These are phyloP conservation scores for Lactarius trivialis DNA, from an alignment of 768 basidiomycete genomes.

Conservation along the genomic window DNA sequence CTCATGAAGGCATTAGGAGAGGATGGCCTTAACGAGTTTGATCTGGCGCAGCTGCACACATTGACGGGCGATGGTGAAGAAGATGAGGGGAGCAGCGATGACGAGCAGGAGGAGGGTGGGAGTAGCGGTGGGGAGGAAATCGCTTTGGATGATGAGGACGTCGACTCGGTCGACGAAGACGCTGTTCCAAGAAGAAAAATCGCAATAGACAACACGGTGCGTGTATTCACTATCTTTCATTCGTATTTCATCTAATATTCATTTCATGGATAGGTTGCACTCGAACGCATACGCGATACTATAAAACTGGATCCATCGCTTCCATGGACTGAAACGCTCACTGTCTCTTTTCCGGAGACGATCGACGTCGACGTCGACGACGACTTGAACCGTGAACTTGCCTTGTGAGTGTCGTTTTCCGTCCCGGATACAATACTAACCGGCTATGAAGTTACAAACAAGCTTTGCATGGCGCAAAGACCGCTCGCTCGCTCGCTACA, in stretches of 20 bases:
- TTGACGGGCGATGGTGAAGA: slow-evolving; percentile 32
- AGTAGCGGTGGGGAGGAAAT: slow-evolving; percentile 40
- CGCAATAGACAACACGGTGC: slow-evolving; percentile 73
- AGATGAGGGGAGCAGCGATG: slow-evolving; percentile 34
- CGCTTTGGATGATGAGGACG: slow-evolving; percentile 63
- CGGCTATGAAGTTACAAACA: slow-evolving; percentile 76
- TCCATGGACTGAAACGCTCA: slow-evolving; percentile 81
- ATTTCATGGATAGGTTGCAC: slow-evolving; percentile 47
- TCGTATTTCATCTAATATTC: not conserved
- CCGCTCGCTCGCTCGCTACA: slow-evolving; percentile 68
- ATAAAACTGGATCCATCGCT: slow-evolving; percentile 69
- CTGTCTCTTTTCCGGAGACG: slow-evolving; percentile 61
- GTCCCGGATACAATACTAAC: not conserved
- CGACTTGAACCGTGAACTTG: slow-evolving; percentile 90
- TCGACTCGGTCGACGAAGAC: slow-evolving; percentile 65
- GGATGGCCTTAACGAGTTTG: slow-evolving; percentile 61
- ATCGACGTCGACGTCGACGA: slow-evolving; percentile 76
- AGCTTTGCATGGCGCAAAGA: slow-evolving; percentile 76
- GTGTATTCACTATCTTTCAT: slow-evolving; percentile 25
- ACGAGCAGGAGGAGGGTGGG: slow-evolving; percentile 30
- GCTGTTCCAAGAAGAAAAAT: slow-evolving; percentile 76
- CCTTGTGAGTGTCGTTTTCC: slow-evolving; percentile 60
- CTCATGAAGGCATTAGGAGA: slow-evolving; percentile 55
- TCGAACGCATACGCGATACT: slow-evolving; percentile 72
- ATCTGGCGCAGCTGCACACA: slow-evolving; percentile 45